Conservation (phyloP, 352 stramenopile genomes). For the Globisporangium cylindrosporum region DNA sequence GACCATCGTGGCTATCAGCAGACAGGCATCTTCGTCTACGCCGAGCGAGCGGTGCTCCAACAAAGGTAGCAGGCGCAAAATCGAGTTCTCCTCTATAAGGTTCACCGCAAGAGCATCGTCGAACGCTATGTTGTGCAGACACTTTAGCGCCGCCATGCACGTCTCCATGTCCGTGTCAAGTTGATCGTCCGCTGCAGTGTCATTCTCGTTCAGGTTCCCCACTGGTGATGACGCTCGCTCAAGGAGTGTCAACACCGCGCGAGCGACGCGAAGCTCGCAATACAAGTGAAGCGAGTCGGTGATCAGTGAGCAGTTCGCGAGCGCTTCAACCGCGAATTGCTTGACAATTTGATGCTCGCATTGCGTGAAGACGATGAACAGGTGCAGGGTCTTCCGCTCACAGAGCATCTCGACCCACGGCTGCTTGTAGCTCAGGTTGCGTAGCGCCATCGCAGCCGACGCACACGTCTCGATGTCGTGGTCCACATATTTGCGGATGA, state of each 20-base stretch:
- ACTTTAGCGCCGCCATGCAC: constrained; percentile 69
- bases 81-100: constrained; percentile 50
- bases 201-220: not conserved
- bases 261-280: constrained; percentile 53
- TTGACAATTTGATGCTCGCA: constrained; percentile 48
- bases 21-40: constrained; percentile 34
- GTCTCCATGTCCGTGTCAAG: constrained; percentile 29
- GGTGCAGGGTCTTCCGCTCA: constrained; percentile 59
- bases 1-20: constrained; percentile 35
- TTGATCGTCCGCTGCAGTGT: not conserved
- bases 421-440: constrained; percentile 69
- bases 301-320: constrained; percentile 77
- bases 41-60: constrained; percentile 47
- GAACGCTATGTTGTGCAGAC: constrained; percentile 58
- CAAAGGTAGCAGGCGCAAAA: constrained; percentile 40
- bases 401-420: constrained; percentile 82
- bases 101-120: constrained; percentile 58
- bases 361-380: constrained; percentile 59
- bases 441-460: constrained; percentile 67
- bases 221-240: constrained; percentile 19
- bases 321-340: constrained; percentile 61
- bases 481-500: constrained; percentile 73
- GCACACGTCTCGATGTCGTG: constrained; percentile 62
- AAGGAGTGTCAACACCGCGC: constrained; percentile 48
- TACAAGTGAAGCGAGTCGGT: constrained; percentile 74